Evolutionary conservation across 73 alveolate species (phyloP).

Genomic region (Uronychia setigera): DNA sequence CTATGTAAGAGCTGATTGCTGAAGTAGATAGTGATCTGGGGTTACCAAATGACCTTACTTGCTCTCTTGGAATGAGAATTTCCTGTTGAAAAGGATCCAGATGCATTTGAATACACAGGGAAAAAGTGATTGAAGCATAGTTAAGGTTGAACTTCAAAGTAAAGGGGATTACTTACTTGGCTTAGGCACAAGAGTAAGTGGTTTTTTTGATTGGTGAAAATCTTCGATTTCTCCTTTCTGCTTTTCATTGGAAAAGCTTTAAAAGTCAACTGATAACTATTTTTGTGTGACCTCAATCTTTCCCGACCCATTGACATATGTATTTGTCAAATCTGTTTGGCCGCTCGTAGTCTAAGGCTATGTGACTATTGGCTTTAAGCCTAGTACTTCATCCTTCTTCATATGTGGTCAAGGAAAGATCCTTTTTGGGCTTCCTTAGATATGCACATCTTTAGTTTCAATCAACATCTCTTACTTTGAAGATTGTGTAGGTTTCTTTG

Average conservation of each 20-base stretch:
- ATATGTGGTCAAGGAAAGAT: not conserved
- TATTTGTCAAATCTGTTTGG: not conserved
- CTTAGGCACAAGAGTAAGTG: not conserved
- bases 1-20: not conserved
- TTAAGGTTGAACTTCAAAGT: not conserved
- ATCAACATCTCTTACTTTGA: not conserved
- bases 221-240: not conserved
- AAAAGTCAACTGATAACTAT: not conserved
- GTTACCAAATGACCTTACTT: not conserved
- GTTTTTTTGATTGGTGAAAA: not conserved
- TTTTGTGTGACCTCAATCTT: not conserved
- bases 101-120: not conserved
- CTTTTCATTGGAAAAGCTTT: not conserved
- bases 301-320: not conserved
- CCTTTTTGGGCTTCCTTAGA: not conserved
- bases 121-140: not conserved
- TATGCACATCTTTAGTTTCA: not conserved
- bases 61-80: not conserved
- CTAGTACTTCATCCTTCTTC: not conserved
- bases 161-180: not conserved
- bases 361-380: not conserved
- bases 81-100: not conserved
- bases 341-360: not conserved
- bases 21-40: not conserved
- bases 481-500: not conserved